Evolutionary conservation across 305 asterid species (phyloP), one percentile per base, ranked within the genome.

Genomic region (Ilex paraguariensis): DNA sequence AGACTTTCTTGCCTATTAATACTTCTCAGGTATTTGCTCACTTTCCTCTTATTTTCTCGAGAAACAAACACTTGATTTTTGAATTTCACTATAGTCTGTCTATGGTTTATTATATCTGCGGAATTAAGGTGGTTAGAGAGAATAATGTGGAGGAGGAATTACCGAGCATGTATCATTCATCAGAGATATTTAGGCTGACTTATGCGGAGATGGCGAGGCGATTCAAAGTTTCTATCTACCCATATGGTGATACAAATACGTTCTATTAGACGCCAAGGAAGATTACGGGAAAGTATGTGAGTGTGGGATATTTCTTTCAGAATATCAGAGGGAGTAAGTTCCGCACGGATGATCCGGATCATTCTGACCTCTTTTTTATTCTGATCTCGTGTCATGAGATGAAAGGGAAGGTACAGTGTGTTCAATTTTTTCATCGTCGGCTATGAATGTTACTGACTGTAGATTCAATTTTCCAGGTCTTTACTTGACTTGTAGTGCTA

Each of bases 341-440:
- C 54, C 78, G 79, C 30, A 92, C 96, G 0, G 87, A 81, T 52
- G 90, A 87, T 80, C 97, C 98, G 46, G 82, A 82, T 81, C 83
- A 61, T 66, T 97, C 98, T 14, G 82, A 92, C 66, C 80, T 89
- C 81, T 87, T 92, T 82, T 92, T 92, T 81, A 87, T 92, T 54
- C 98, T 97, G 13, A 92, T 92, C 64, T 92, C 98, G 8, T 85
- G 95, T 65, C 98, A 92, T 77, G 89, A 92, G 86, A 92, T 92
- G 97, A 87, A 97, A 73, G 98, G 98, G 70, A 84, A 85, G 96
- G 98, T 91, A 81, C 42, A 36, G 8, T 36, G 5, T 36, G 42
- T 7, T 36, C 5, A 0, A 7, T 36, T 36, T 36, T 36, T 36
- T 7, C 42, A 36, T 36, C 42, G 21, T 17, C 21, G 21, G 1